Percentiles rank a stretch among this genome's conserved stretches.
These are phyloP conservation scores for Acanthamoeba divionensis DNA, from an alignment of 208 protist genomes.

Conservation along the genomic window DNA sequence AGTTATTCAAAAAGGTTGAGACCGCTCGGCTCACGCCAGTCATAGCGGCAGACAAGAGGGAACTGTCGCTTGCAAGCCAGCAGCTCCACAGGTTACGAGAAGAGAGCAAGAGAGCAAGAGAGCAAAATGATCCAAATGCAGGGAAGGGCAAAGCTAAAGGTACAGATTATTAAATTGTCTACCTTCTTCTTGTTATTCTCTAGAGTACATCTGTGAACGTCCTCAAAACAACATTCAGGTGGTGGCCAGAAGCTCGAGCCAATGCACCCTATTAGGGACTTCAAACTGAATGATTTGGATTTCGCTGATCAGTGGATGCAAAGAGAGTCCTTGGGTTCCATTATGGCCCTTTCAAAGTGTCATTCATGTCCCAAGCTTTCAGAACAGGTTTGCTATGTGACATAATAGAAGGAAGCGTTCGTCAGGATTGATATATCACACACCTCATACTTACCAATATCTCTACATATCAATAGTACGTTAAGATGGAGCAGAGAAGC, in stretches of 20 bases:
- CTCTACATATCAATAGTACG: background rate
- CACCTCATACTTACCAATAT: background rate
- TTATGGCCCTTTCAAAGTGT: conserved; percentile 58
- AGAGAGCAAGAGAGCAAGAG: background rate
- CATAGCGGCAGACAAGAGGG: too few relatives aligned
- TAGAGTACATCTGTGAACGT: background rate
- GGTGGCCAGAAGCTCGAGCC: conserved; percentile 49
- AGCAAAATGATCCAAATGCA: background rate
- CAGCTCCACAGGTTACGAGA: too few relatives aligned
- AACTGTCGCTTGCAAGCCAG: too few relatives aligned
- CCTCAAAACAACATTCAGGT: background rate
- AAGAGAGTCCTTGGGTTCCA: background rate
- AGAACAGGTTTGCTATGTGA: conserved; percentile 27
- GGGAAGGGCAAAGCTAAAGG: background rate
- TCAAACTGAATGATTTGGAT: conserved; percentile 73
- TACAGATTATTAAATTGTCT: background rate
- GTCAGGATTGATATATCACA: background rate
- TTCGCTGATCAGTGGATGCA: conserved; percentile 62
- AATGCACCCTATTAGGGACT: conserved; percentile 61
- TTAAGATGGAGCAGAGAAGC: conserved; percentile 16
- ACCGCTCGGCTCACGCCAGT: too few relatives aligned
- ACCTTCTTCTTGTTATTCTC: background rate
- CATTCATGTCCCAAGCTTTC: conserved; percentile 62
- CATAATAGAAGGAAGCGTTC: background rate
- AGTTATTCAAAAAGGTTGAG: too few relatives aligned